Percentiles rank a stretch among this genome's conserved stretches.
Evolutionary conservation across 2,329 filamentous ascomycete species (phyloP).

Genomic region (Fulvia fulva): DNA sequence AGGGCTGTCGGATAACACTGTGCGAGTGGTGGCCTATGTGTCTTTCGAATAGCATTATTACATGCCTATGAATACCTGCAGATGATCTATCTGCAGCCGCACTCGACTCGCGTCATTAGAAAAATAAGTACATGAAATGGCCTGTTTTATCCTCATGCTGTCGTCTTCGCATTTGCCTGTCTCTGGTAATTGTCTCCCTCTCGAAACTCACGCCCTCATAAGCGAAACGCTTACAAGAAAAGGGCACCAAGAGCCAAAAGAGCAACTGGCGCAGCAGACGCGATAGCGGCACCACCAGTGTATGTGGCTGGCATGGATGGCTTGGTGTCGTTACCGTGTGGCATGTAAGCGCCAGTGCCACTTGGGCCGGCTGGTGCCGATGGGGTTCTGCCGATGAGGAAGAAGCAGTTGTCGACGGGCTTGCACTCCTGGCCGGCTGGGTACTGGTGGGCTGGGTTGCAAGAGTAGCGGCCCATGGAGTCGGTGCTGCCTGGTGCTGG

Average conservation of each 20-base stretch:
- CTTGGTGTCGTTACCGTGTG: not conserved
- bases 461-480: not conserved
- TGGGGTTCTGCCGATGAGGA: not conserved
- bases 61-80: not conserved
- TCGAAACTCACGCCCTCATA: not conserved
- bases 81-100: not conserved
- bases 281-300: not conserved
- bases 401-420: not conserved
- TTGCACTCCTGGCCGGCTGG: not conserved
- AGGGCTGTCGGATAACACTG: no score
- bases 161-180: not conserved
- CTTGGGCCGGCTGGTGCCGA: not conserved
- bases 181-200: not conserved
- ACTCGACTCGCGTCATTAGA: not conserved
- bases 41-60: not conserved
- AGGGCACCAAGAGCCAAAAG: not conserved
- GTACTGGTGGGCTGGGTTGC: no score
- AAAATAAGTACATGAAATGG: not conserved
- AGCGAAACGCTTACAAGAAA: not conserved
- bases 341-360: not conserved
- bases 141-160: not conserved
- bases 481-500: not conserved
- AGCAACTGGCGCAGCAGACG: not conserved
- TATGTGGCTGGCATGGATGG: not conserved
- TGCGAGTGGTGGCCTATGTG: not conserved